Conservation (phyloP, 73 alveolate genomes). For the Paramecium biaurelia region DNA sequence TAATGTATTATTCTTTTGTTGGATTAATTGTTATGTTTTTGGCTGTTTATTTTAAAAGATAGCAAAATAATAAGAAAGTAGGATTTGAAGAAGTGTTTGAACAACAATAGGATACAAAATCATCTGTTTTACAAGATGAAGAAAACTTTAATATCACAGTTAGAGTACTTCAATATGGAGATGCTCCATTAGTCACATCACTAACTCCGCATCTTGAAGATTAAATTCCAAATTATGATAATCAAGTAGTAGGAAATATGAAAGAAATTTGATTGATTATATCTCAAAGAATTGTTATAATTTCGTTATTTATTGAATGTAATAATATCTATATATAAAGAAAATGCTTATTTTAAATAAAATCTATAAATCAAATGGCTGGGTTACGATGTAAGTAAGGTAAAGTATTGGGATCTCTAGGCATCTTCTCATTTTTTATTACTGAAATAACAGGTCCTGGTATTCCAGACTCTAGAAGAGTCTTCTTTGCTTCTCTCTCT, state of each 20-base stretch:
- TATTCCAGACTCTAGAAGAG: constrained; percentile 44
- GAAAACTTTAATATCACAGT: neutral
- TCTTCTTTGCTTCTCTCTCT: constrained; percentile 81
- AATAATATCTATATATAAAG: neutral
- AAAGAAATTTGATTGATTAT: neutral
- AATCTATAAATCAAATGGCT: constrained; percentile 72
- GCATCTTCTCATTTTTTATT: constrained; percentile 74
- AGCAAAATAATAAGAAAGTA: neutral
- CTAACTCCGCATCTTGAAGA: neutral
- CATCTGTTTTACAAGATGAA: neutral
- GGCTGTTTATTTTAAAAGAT: neutral
- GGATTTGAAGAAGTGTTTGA: neutral
- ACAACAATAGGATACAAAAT: neutral
- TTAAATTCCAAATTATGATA: neutral
- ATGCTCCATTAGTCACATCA: neutral
- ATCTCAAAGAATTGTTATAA: neutral
- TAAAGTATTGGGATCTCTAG: constrained; percentile 76
- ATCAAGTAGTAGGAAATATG: neutral
- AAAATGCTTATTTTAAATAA: neutral
- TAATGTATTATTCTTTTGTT: constrained; percentile 46
- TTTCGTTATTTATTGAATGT: neutral
- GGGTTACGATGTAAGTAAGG: constrained; percentile 93
- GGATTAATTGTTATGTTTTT: constrained; percentile 32
- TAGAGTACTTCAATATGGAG: neutral
- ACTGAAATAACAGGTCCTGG: constrained; percentile 81